These are phyloP conservation scores for Marasmius oreades DNA, from an alignment of 1,284 basidiomycete genomes.

Conservation along the genomic window DNA sequence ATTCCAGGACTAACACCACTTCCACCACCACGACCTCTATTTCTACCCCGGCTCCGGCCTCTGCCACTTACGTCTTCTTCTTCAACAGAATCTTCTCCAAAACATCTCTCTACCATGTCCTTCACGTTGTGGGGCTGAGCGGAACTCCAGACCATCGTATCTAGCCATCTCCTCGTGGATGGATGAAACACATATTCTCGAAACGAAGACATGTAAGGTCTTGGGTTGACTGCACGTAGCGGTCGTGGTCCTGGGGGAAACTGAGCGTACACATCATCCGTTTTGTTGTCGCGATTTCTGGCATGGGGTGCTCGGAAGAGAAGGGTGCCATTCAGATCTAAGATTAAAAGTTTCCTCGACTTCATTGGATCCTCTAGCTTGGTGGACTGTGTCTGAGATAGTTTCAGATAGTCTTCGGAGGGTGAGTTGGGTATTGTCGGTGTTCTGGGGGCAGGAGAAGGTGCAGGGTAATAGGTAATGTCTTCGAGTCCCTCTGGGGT, in stretches of 20 bases:
- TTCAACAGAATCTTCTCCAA: conserved; percentile 28
- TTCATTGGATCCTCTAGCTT: conserved; percentile 5
- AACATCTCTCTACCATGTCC: conserved; percentile 51
- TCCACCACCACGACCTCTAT: background rate
- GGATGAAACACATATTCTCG: conserved; percentile 49
- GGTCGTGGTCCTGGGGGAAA: conserved; percentile 1
- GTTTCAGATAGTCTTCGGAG: conserved; percentile 5
- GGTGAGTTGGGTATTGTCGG: background rate
- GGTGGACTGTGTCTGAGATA: conserved; percentile 3
- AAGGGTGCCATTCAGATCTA: conserved; percentile 71
- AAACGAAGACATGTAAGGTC: conserved; percentile 61
- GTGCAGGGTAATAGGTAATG: background rate
- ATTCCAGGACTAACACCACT: background rate
- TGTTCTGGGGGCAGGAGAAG: background rate
- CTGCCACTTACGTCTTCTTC: background rate
- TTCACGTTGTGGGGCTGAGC: conserved; percentile 66
- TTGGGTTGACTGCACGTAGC: conserved; percentile 33
- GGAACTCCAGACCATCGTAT: conserved; percentile 73
- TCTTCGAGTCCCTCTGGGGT: background rate
- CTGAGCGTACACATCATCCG: background rate
- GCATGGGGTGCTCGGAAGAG: conserved; percentile 42
- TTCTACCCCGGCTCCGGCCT: background rate
- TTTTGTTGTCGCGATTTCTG: background rate
- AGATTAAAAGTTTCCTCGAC: conserved; percentile 53
- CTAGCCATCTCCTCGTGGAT: conserved; percentile 45